Base-by-base conservation (phyloP, 2,329 filamentous ascomycete species). In the Paramyrothecium roridum region DNA sequence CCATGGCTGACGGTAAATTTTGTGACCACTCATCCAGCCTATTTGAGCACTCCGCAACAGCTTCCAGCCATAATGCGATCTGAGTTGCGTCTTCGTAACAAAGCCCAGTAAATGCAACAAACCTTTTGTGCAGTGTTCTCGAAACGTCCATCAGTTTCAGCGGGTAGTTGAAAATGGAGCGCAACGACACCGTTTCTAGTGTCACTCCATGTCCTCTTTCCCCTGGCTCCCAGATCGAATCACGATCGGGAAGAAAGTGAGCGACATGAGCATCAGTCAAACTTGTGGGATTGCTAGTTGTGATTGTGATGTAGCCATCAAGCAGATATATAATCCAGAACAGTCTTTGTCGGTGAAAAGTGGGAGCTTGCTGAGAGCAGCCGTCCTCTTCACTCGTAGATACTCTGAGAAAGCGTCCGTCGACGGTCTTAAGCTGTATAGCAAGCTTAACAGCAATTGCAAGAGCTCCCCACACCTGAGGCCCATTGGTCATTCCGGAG, bases 311-410 rank as follows among this genome's bases (percentile, higher is more conserved):
- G 47, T 50, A 57, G 16, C 45, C 53, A 48, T 57, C 56, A 4
- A 57, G 34, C 12, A 53, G 45, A 21, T 57, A 57, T 13, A 57
- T 57, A 23, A 37, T 34, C 56, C 56, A 57, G 45, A 57, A 57
- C 16, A 57, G 52, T 22, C 55, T 48, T 19, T 33, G 43, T 8
- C 37, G 40, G 10, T 47, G 34, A 19, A 21, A 17, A 11, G 26
- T 33, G 20, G 40, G 37, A n/a, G 48, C 20, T 16, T 49, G 23
- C 17, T 30, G 21, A n/a, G 43, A 21, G 4, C 30, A 8, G 26
- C 37, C 22, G 6, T 48, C 17, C 19, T 23, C 21, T 33, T 51
- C 48, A 8, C 34, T 43, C 3, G 49, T 40, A 17, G 30, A 46
- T 13, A 33, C 6, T 30, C 55, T 45, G 10, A 53, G n/a, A 17